Evolutionary conservation across 192 early-diverging fungal genomes (phyloP).

Genomic region (Gonapodya prolifera): DNA sequence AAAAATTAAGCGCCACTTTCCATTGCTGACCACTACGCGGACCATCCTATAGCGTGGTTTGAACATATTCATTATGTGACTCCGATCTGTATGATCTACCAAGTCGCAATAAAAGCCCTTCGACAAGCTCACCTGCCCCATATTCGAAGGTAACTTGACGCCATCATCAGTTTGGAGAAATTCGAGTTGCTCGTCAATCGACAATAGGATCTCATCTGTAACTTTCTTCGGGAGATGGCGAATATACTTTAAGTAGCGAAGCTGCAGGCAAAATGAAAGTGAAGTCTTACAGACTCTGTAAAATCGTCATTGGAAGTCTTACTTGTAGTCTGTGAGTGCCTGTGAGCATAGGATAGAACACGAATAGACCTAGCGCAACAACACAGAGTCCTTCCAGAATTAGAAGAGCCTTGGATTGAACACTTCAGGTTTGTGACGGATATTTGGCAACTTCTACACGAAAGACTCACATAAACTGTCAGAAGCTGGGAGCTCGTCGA

Average conservation of each 20-base stretch:
- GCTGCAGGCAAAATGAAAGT: not conserved
- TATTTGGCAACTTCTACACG: too few species aligned
- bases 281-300: too few species aligned
- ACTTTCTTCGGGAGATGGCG: not conserved
- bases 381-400: not conserved
- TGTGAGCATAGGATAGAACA: not conserved
- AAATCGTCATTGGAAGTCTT: not conserved
- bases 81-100: too few species aligned
- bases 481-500: too few species aligned
- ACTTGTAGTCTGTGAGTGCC: not conserved
- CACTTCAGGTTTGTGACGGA: too few species aligned
- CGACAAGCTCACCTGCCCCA: not conserved
- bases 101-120: not conserved
- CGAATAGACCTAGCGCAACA: not conserved
- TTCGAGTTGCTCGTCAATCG: not conserved
- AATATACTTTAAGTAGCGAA: not conserved
- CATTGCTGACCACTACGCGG: not conserved
- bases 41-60: not conserved
- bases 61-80: too few species aligned
- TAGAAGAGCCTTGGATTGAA: not conserved
- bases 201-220: not conserved
- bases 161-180: not conserved
- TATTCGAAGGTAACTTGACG: not conserved
- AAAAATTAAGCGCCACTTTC: not conserved
- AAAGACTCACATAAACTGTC: too few species aligned